These are phyloP conservation scores for Corymbia maculata DNA, from an alignment of 345 rosid species.

Conservation along the genomic window DNA sequence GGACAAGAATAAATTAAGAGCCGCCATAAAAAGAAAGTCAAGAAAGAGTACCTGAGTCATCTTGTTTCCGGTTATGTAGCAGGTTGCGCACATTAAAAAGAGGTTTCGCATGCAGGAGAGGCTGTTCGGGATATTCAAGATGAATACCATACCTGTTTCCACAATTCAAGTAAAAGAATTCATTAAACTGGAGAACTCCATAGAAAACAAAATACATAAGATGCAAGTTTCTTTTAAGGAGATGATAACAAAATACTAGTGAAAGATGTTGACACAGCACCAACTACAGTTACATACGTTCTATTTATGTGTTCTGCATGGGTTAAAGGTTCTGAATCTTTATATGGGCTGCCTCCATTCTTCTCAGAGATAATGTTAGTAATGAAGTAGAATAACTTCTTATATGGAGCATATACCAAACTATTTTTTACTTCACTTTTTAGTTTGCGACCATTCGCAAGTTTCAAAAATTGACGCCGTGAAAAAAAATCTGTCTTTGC, in stretches of 20 bases:
- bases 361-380: constrained; percentile 28
- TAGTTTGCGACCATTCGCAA: constrained; percentile 55
- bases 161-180: background rate
- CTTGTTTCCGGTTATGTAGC: constrained; percentile 57
- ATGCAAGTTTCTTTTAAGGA: background rate
- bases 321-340: constrained; percentile 22
- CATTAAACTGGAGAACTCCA: background rate
- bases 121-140: constrained; percentile 57
- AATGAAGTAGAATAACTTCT: constrained; percentile 51
- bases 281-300: constrained; percentile 34
- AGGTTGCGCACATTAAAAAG: constrained; percentile 65
- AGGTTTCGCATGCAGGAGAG: constrained; percentile 70
- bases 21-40: background rate
- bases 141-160: constrained; percentile 46
- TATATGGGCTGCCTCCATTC: constrained; percentile 37
- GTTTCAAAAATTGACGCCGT: constrained; percentile 24
- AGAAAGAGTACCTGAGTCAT: constrained; percentile 41
- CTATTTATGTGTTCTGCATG: constrained; percentile 33
- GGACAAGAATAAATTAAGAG: background rate
- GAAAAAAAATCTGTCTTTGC: constrained; percentile 18
- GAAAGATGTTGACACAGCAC: background rate
- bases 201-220: background rate
- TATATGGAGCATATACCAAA: constrained; percentile 51
- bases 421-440: constrained; percentile 59
- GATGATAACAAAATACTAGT: background rate